phyloP scores from a whole-genome alignment of 176 grass and related monocot species.

The Lolium perenne region DNA sequence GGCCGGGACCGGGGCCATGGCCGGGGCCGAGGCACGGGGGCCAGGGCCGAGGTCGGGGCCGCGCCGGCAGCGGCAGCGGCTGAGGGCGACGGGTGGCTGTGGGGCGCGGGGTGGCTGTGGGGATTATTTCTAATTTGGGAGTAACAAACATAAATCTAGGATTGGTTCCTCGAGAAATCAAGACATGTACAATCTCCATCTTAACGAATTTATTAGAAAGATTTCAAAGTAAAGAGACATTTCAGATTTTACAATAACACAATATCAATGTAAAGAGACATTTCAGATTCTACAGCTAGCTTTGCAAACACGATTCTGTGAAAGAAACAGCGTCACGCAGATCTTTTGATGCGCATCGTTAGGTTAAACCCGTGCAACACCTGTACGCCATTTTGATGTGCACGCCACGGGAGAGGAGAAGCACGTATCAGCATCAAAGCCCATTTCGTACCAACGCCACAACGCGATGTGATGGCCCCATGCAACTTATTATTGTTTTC shows the following conservation, averaged over 20 bases:
- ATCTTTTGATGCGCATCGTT: background rate
- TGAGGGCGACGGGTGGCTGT: too few relatives aligned
- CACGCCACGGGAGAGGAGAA: background rate
- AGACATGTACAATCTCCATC: background rate
- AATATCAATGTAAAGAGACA: background rate
- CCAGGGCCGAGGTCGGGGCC: too few relatives aligned
- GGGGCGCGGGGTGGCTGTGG: too few relatives aligned
- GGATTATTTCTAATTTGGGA: too few relatives aligned
- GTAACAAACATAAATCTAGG: too few relatives aligned
- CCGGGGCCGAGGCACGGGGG: too few relatives aligned
- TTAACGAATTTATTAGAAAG: background rate
- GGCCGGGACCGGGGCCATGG: too few relatives aligned
- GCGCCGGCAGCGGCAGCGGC: too few relatives aligned
- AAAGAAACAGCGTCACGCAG: background rate
- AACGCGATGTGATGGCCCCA: conserved; percentile 38
- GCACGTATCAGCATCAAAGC: conserved; percentile 22
- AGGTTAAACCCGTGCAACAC: conserved; percentile 2
- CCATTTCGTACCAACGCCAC: conserved; percentile 26
- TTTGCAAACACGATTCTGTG: background rate
- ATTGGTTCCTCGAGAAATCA: background rate
- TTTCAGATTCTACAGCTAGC: background rate
- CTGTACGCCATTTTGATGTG: background rate
- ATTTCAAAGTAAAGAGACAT: too few relatives aligned
- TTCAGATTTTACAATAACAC: too few relatives aligned
- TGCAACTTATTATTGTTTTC: background rate